phyloP scores from a whole-genome alignment of 2,329 filamentous ascomycete genomes.

The Delphinella strobiligena region DNA sequence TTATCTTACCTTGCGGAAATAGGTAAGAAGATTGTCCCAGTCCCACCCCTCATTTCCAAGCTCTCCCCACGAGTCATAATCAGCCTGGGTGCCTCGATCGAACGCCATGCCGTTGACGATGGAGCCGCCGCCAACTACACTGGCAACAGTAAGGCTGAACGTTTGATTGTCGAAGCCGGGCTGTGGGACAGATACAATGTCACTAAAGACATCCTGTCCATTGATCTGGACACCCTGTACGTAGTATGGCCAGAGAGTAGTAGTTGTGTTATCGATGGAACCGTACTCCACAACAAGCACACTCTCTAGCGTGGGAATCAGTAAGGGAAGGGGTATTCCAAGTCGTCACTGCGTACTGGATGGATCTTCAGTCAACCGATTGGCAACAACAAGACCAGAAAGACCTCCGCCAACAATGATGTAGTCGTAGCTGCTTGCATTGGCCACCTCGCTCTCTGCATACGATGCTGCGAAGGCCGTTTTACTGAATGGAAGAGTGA shows the following conservation, averaged over 20 bases:
- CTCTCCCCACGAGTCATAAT: slow-evolving; percentile 5
- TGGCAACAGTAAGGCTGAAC: neutral
- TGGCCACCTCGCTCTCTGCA: too few species aligned
- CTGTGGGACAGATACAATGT: slow-evolving; percentile 3
- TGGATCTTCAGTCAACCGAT: slow-evolving; percentile 17
- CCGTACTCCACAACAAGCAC: slow-evolving; percentile 11
- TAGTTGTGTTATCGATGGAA: slow-evolving; percentile 8
- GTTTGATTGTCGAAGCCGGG: slow-evolving; percentile 3
- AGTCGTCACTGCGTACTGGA: slow-evolving; percentile 13
- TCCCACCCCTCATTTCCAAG: slow-evolving; percentile 5
- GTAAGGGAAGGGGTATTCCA: neutral
- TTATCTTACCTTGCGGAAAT: slow-evolving; percentile 13
- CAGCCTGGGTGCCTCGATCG: slow-evolving; percentile 6
- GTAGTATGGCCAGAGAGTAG: slow-evolving; percentile 8
- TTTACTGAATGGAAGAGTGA: neutral
- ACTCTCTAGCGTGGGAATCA: slow-evolving; percentile 7
- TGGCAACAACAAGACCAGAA: slow-evolving; percentile 25
- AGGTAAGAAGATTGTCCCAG: slow-evolving; percentile 8
- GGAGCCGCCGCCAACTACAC: slow-evolving; percentile 4
- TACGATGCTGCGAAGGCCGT: neutral
- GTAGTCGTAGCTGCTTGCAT: slow-evolving; percentile 19
- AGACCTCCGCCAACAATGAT: slow-evolving; percentile 29
- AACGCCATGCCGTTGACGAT: slow-evolving; percentile 7
- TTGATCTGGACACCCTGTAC: slow-evolving; percentile 4
- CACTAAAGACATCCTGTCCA: slow-evolving; percentile 5